Evolutionary conservation across 306 rosid species (phyloP).

Genomic region (Fragaria iinumae): DNA sequence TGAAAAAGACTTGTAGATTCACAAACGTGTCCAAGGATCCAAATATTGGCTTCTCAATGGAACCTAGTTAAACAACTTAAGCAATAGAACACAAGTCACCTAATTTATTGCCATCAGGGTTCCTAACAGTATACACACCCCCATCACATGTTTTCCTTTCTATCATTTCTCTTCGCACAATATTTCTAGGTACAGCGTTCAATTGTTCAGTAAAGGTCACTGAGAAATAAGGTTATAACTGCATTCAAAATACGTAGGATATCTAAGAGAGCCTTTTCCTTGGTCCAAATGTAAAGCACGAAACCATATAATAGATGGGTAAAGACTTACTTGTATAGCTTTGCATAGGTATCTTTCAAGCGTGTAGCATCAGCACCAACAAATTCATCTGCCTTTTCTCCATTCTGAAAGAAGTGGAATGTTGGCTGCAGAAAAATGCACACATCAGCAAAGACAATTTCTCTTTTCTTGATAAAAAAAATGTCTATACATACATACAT

Average conservation of each 20-base stretch:
- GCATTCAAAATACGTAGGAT: background rate
- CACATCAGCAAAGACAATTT: background rate
- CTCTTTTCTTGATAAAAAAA: background rate
- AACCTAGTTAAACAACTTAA: background rate
- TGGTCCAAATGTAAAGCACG: background rate
- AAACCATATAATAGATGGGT: background rate
- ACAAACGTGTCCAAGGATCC: background rate
- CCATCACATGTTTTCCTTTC: background rate
- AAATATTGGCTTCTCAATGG: background rate
- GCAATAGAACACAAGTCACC: background rate
- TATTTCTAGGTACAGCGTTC: background rate
- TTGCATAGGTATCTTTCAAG: constrained; percentile 50
- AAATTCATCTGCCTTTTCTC: constrained; percentile 66
- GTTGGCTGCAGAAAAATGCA: constrained; percentile 67
- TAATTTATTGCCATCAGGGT: background rate
- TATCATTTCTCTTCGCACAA: background rate
- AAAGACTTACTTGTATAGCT: constrained; percentile 65
- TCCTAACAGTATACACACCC: background rate
- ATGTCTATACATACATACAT: background rate
- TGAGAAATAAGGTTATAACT: background rate
- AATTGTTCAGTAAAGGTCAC: background rate
- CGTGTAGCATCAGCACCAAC: constrained; percentile 60
- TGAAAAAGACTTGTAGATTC: background rate
- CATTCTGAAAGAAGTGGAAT: constrained; percentile 67
- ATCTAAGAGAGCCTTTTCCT: background rate